Evolutionary conservation across 345 rosid species (phyloP), one percentile per base, ranked within the genome.

Genomic region (Theobroma cacao): DNA sequence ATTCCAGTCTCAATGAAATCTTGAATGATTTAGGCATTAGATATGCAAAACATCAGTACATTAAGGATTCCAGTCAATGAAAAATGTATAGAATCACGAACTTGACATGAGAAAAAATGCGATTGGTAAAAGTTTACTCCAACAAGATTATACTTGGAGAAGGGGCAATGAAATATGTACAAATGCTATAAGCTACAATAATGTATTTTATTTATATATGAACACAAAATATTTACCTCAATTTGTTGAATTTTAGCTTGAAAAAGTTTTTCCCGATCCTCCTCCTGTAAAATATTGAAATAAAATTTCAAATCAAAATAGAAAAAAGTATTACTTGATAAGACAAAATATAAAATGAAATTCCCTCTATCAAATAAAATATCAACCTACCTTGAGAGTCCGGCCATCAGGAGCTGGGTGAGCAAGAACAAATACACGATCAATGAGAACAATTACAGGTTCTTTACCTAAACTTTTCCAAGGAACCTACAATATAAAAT

Each of bases 391-490:
- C 91, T 86, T 90, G 68, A 88, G 85, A 59, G 91, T 85, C 75
- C 72, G 84, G 59, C 85, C 90, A 88, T 91, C 87, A 55, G 89
- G 83, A 76, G 88, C 91, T 75, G 98, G 97, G 75, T 89, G 86
- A 73, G 97, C 97, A 78, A 96, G 95, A 85, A 96, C 77, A 75
- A 96, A 96, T 59, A 96, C 94, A 77, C 98, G 97, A 75, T 96
- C 99, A 69, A 94, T 83, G 72, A 92, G 90, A 87, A 94, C 97
- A 83, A 96, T 89, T 20, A 96, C 99, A 28, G 99, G 97, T 85
- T 96, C 98, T 85, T 94, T 94, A 56, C 98, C 99, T 71, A 96
- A 82, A 82, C 99, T 89, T 87, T 96, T 94, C 99, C 99, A 96
- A 5, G 98, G 99, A 84, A 96, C 99, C 99, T 95, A 75, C 72